phyloP scores from a whole-genome alignment of 1,284 basidiomycete genomes.

The Tetrapyrgos nigripes region DNA sequence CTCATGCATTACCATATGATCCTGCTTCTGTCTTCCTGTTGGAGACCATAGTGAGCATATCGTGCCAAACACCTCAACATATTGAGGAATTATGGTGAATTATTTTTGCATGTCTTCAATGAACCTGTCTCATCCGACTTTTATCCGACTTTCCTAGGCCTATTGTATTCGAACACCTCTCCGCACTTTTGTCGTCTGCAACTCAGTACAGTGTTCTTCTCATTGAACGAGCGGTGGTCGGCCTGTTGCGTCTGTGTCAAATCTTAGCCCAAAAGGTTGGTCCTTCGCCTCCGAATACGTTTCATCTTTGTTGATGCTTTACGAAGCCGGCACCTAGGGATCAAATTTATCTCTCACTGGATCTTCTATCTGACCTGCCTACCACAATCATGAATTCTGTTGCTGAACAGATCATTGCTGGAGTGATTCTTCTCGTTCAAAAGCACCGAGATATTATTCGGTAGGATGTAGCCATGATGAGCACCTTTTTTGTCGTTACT shows the following conservation, averaged over 20 bases:
- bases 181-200: conserved; percentile 79
- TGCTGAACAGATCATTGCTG: conserved; percentile 90
- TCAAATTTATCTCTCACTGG: conserved; percentile 93
- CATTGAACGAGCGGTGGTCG: conserved; percentile 96
- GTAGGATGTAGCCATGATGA: conserved; percentile 41
- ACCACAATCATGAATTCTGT: conserved; percentile 81
- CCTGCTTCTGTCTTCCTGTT: conserved; percentile 93
- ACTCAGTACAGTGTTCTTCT: conserved; percentile 87
- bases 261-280: conserved; percentile 81
- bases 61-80: conserved; percentile 75
- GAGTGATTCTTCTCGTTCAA: conserved; percentile 81
- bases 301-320: conserved; percentile 16
- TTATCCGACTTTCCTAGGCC: conserved; percentile 61
- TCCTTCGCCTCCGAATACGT: conserved; percentile 18
- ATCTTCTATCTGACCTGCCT: conserved; percentile 86
- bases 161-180: conserved; percentile 91
- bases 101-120: background rate
- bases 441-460: conserved; percentile 77
- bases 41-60: conserved; percentile 92
- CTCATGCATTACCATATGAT: conserved; percentile 82
- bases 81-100: conserved; percentile 88
- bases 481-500: background rate
- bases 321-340: conserved; percentile 78
- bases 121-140: background rate
- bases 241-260: conserved; percentile 80